Evolutionary conservation across 768 basidiomycete genomes (phyloP), one percentile per base, ranked within the genome.

Genomic region (Phylloporus scabripes): DNA sequence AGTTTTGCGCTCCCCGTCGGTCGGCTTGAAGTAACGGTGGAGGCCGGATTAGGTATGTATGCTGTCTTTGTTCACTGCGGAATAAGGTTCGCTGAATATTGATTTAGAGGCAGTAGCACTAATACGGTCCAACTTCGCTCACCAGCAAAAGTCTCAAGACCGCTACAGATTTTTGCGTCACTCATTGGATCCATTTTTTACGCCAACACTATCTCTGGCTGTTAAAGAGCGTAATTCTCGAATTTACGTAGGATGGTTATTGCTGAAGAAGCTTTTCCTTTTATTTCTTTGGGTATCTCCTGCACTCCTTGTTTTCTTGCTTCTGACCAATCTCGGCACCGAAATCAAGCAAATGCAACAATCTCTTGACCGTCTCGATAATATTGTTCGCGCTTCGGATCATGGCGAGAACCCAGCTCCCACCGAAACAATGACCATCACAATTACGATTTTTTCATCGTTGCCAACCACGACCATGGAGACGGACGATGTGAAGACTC

Each of bases 1-100:
- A 78, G 80, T n/a, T 91, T 91, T 58, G 63, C 78, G 4, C 67
- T 88, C n/a, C 79, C 85, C 7, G 70, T 90, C 37, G 81, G 82
- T 39, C 72, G 74, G 60, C 66, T 89, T 50, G 81, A 85, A 59
- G 83, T 87, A 1, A 71, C 72, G 18, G 62, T 90, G 43, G 79
- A 81, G 41, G 62, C 65, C 17, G 63, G 69, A 54, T 58, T 74
- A 54, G 83, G 87, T 85, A 62, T 51, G 78, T 60, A 12, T 31
- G 32, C 18, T 38, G n/a, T 20, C 12, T 29, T 21, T 23, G 29
- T 26, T 40, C 3, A 12, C n/a, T 26, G 37, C 12, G 48, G 14
- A 42, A 23, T 31, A 57, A n/a, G 15, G 45, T 37, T 28, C 18
- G 39, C 50, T 57, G 23, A 52, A 39, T 38, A 21, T 26, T 78